Evolutionary conservation across 768 basidiomycete species (phyloP).

Genomic region (Pleurotus pulmonarius): DNA sequence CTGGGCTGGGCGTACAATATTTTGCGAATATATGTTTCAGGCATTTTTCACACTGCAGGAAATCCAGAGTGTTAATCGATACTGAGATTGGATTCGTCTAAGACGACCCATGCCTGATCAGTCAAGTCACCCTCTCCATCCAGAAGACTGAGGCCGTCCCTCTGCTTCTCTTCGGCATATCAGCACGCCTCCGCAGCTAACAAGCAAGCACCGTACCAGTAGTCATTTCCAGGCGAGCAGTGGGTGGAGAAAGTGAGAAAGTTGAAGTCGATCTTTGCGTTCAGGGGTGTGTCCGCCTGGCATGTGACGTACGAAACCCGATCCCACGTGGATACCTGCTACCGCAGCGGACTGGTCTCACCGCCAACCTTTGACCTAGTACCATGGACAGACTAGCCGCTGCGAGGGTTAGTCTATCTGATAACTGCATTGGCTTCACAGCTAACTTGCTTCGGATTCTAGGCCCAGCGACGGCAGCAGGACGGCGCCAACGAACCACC

Average conservation of each 20-base stretch:
- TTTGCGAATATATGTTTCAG: slow-evolving; percentile 77
- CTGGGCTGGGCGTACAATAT: slow-evolving; percentile 55
- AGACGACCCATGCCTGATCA: slow-evolving; percentile 40
- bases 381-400: slow-evolving; percentile 10
- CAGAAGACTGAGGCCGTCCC: slow-evolving; percentile 44
- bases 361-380: neutral
- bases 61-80: neutral
- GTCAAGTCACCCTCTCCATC: slow-evolving; percentile 71
- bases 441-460: neutral
- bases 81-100: neutral
- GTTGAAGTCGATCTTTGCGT: no score
- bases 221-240: no score
- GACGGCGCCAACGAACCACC: slow-evolving; percentile 7
- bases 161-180: neutral
- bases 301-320: no score
- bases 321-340: no score
- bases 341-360: neutral
- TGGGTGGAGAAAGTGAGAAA: no score
- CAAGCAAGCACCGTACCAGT: no score
- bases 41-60: slow-evolving; percentile 57
- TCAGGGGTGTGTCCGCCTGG: no score
- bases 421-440: neutral
- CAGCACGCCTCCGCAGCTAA: no score
- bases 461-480: slow-evolving; percentile 11
- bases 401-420: slow-evolving; percentile 1